phyloP scores from a whole-genome alignment of 257 asterid genomes.

The Solanum virginianum region DNA sequence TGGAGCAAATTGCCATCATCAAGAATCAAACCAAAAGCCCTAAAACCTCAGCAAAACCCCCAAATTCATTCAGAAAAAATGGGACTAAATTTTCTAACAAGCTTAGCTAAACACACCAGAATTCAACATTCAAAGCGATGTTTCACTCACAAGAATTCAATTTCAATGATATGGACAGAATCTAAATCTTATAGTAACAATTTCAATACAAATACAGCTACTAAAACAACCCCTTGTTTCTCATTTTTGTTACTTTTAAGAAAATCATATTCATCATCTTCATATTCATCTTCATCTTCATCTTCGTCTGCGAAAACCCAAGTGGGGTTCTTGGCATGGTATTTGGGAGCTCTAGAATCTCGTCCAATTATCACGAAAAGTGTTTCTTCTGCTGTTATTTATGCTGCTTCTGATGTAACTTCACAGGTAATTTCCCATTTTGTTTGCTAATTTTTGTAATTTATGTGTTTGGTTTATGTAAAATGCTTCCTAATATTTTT shows the following conservation, averaged over 20 bases:
- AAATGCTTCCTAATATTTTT: neutral
- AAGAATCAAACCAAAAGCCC: neutral
- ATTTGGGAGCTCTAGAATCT: slow-evolving; percentile 52
- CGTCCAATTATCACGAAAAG: slow-evolving; percentile 71
- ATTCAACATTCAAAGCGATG: slow-evolving; percentile 11
- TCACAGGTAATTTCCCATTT: slow-evolving; percentile 48
- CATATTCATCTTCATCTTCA: slow-evolving; percentile 1
- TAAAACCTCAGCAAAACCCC: neutral
- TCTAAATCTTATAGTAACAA: slow-evolving; percentile 1
- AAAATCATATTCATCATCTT: slow-evolving; percentile 21
- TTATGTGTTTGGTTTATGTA: neutral
- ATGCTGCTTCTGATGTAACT: slow-evolving; percentile 71
- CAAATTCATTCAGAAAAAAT: neutral
- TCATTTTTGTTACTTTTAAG: neutral
- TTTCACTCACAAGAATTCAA: neutral
- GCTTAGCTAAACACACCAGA: slow-evolving; percentile 15
- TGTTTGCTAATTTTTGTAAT: neutral
- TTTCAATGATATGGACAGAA: neutral
- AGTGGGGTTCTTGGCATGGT: slow-evolving; percentile 55
- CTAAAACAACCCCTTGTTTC: slow-evolving; percentile 9
- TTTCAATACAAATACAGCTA: slow-evolving; percentile 5
- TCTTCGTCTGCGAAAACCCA: slow-evolving; percentile 4
- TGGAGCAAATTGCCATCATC: neutral
- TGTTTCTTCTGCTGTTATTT: slow-evolving; percentile 53
- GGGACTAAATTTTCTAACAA: slow-evolving; percentile 24